Evolutionary conservation across 805 yeast species (phyloP), one percentile per base, ranked within the genome.

Genomic region (Cyberlindnera mrakii): DNA sequence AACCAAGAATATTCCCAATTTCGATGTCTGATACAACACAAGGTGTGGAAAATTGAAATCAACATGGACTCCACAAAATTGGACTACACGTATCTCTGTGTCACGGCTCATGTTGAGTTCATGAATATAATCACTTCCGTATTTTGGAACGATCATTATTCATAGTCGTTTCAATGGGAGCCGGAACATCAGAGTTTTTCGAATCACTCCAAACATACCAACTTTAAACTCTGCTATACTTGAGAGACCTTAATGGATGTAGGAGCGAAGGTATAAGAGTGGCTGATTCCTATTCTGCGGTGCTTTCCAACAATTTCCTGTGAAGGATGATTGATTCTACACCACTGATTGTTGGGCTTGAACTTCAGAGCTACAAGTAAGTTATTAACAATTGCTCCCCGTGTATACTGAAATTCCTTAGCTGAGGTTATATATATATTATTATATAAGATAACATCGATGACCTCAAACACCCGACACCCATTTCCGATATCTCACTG

Each of bases 101-200:
- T 58, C 18, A 60, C 50, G 1, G 74, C 78, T n/a, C 59, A 80
- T 45, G 49, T 55, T 20, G 67, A 71, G 40, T 67, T 76, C 6
- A 72, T 75, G 6, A 66, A 70, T 35, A 47, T 75, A 45, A 67
- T 72, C 35, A 62, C 67, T 13, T 52, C 56, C 1, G 57, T 54
- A 19, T 54, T 53, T 9, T 63, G 46, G 36, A 47, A 49, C 19
- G 69, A 47, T 64, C 64, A 61, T 75, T 39, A 60, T 78, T n/a
- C 60, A 68, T 14, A 84, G 84, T 3, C 83, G 78, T 54, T 74
- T 80, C 61, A 80, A 80, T 52, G 58, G n/a, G 74, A 71, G 15
- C 64, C 58, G 9, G 66, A 68, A 0, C 63, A 77, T 57, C 66
- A 67, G 45, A 64, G 7, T 19, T 19, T n/a, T n/a, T n/a, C n/a